Evolutionary conservation across 768 basidiomycete species (phyloP), one percentile per base, ranked within the genome.

Genomic region (Calocybe gangraenosa): DNA sequence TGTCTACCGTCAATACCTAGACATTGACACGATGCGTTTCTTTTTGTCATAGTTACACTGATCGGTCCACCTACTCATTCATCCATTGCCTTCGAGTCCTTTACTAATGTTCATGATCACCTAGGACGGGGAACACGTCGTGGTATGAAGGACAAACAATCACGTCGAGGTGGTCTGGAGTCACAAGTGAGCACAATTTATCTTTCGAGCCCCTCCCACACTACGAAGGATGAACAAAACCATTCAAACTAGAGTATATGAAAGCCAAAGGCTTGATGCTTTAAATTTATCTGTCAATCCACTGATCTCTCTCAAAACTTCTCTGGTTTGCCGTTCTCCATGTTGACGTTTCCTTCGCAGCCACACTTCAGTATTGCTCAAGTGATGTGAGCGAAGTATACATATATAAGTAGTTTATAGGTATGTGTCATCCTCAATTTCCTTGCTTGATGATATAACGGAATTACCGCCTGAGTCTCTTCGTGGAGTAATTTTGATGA

Each of bases 161-260:
- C 21, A 15, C 4, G 42, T 15, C 20, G 2, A 23, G 42, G 33
- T 23, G 4, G 15, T 22, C n/a, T 5, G 10, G 9, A 3, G 3
- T 36, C 20, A 33, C 22, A 34, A 33, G 33, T 19, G 18, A 11
- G 25, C 20, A 33, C 22, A 34, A 33, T 21, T 19, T 14, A 11
- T 25, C n/a, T 18, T 28, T 22, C 10, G 8, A 10, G 15, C 10
- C 8, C 21, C 22, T 21, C 19, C 18, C 18, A 2, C 38, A 36
- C 37, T 40, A 36, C 50, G 36, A 48, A 58, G 55, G 82, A 85
- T 83, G 84, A 87, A 69, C 51, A 60, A 71, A 66, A 69, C 58
- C 65, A 75, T 79, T 85, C 86, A 90, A 90, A 90, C 87, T 90
- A 90, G 86, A 89, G 86, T 90, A 82, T 88, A 75, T 89, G 87